Percentiles rank a stretch among this genome's conserved stretches.
Conservation (phyloP, 768 basidiomycete genomes). For the Macrolepiota fuliginosa region DNA sequence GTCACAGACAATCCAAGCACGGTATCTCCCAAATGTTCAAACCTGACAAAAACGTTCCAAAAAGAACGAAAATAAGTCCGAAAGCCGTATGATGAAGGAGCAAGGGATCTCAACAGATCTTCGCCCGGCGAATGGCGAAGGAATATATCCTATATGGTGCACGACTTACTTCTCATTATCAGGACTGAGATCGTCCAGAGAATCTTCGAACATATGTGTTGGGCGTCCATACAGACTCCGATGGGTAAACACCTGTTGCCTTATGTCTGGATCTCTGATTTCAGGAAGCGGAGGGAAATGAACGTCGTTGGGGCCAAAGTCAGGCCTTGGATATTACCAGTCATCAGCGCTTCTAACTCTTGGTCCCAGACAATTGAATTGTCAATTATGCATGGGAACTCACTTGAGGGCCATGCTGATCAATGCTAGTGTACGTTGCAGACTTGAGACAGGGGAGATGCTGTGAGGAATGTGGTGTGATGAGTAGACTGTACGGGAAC, state of each 20-base stretch:
- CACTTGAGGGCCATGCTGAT: slow-evolving; percentile 7
- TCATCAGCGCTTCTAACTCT: neutral
- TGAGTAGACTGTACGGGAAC: neutral
- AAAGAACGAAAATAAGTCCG: slow-evolving; percentile 2
- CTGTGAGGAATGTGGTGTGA: neutral
- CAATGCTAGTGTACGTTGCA: neutral
- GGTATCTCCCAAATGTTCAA: slow-evolving; percentile 75
- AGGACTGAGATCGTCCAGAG: slow-evolving; percentile 65
- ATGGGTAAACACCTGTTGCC: slow-evolving; percentile 69
- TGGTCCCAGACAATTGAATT: neutral
- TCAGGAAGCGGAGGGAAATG: slow-evolving; percentile 59
- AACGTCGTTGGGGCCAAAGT: slow-evolving; percentile 38
- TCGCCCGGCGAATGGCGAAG: neutral
- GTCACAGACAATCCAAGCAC: slow-evolving; percentile 72
- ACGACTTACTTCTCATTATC: slow-evolving; percentile 73
- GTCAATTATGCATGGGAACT: slow-evolving; percentile 2
- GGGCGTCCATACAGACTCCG: slow-evolving; percentile 69
- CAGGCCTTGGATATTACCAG: slow-evolving; percentile 27
- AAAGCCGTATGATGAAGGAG: neutral
- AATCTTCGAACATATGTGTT: slow-evolving; percentile 75
- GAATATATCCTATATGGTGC: neutral
- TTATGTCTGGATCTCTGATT: slow-evolving; percentile 45
- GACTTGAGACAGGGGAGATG: neutral
- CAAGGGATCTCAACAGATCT: neutral
- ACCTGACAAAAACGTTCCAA: slow-evolving; percentile 34